Evolutionary conservation across 345 rosid genomes (phyloP), one percentile per base, ranked within the genome.

Genomic region (Salix purpurea): DNA sequence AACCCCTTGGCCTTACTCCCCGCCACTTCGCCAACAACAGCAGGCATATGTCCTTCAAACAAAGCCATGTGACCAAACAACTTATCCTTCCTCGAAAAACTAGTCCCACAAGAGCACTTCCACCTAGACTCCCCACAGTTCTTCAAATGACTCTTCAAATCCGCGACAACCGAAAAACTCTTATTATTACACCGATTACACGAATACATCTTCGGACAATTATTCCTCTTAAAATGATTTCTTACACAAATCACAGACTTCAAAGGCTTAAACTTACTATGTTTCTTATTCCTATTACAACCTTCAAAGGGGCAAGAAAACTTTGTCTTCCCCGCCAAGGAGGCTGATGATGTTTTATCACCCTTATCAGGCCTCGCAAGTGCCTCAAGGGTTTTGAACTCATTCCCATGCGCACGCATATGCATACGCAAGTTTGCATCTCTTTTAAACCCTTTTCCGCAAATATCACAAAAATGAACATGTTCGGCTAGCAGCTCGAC

Each of bases 31-130:
- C 44, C 83, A 2, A 19, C 72, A 30, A 81, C 84, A 0, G 87
- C 86, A 0, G 96, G 96, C 93, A 89, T 87, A 69, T 91, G 96
- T 19, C 93, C 96, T 81, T 91, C 96, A 39, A 91, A 91, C 87
- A 87, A 68, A 7, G 91, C 88, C 86, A 91, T 76, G 74, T 90
- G 96, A 26, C 93, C 91, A 21, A 91, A 91, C 79, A 90, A 77
- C 88, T 91, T 89, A 58, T 91, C 94, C 78, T 90, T 91, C 82
- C 94, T 87, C 0, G 91, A 87, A 77, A 91, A 90, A 72, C 85
- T 87, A 54, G 89, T 87, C 81, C 94, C 94, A 7, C 94, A 89
- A 12, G 87, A 84, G 36, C 96, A 91, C 86, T 69, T 86, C 96
- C 96, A 91, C 79, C 80, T 82, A 7, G 85, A 75, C 78, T 84